Evolutionary conservation across 2,329 filamentous ascomycete species (phyloP).

Genomic region (Thielaviopsis populi): DNA sequence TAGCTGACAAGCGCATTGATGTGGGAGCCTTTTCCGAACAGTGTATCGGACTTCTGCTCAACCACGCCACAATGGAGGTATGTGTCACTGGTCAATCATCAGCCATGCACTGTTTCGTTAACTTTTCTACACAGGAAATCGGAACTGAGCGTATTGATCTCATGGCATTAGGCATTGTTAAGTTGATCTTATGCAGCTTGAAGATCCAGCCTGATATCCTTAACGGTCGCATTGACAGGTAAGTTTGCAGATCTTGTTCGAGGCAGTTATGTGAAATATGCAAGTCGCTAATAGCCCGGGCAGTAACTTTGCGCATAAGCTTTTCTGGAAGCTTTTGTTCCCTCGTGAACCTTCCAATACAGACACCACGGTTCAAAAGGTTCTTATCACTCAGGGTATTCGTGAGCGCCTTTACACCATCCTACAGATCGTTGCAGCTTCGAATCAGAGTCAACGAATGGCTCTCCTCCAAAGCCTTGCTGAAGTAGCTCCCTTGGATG

Average conservation of each 20-base stretch:
- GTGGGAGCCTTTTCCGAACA: not conserved
- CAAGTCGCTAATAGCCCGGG: constrained; percentile 4
- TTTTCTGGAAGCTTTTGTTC: constrained; percentile 54
- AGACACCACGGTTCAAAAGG: constrained; percentile 22
- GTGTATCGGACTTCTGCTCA: not conserved
- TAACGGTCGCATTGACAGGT: not conserved
- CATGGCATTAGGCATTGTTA: not conserved
- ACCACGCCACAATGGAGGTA: not conserved
- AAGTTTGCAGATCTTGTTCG: not conserved
- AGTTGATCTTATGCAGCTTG: not conserved
- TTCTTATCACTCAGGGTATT: not conserved
- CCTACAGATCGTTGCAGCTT: not conserved
- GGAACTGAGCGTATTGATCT: not conserved
- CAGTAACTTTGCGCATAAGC: constrained; percentile 24
- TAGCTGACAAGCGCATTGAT: not conserved
- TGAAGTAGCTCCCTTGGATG: constrained; percentile 21
- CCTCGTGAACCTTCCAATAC: constrained; percentile 31
- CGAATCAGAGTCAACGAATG: not conserved
- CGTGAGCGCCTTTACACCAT: not conserved
- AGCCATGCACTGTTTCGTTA: not conserved
- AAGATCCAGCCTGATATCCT: not conserved
- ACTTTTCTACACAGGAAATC: not conserved
- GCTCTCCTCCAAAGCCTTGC: not conserved
- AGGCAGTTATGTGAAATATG: not conserved
- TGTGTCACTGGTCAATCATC: not conserved